phyloP scores from a whole-genome alignment of 2,329 filamentous ascomycete genomes.

The Sodiomyces alkalinus region DNA sequence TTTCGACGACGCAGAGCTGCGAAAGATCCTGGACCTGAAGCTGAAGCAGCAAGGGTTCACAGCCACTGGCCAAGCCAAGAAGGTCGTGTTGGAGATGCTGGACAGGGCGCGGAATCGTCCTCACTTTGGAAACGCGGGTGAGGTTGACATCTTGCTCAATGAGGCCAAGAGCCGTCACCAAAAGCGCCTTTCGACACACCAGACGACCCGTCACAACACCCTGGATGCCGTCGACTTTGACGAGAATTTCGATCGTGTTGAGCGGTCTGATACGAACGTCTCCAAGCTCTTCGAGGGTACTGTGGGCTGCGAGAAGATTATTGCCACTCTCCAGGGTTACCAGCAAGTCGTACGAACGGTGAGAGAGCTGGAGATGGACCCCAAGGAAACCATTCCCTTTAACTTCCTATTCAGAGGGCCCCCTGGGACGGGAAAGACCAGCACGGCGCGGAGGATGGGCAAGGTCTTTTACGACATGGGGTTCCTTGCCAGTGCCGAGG shows the following conservation, averaged over 20 bases:
- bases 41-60: slow-evolving; percentile 38
- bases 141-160: slow-evolving; percentile 48
- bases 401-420: slow-evolving; percentile 53
- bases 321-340: slow-evolving; percentile 37
- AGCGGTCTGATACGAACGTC: slow-evolving; percentile 31
- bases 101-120: slow-evolving; percentile 43
- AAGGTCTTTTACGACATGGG: slow-evolving; percentile 56
- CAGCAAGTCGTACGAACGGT: slow-evolving; percentile 35
- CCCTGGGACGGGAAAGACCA: slow-evolving; percentile 59
- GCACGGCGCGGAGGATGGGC: slow-evolving; percentile 58
- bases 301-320: slow-evolving; percentile 40
- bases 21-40: slow-evolving; percentile 46
- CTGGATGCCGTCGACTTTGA: slow-evolving; percentile 36
- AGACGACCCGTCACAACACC: slow-evolving; percentile 6
- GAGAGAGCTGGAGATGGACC: slow-evolving; percentile 35
- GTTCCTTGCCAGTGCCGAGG: slow-evolving; percentile 42
- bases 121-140: slow-evolving; percentile 59
- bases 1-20: slow-evolving; percentile 43
- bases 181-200: slow-evolving; percentile 1
- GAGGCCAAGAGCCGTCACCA: slow-evolving; percentile 24
- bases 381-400: slow-evolving; percentile 44
- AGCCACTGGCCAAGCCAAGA: slow-evolving; percentile 33
- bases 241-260: slow-evolving; percentile 38
- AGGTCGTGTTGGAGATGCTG: slow-evolving; percentile 44
- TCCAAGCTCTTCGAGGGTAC: slow-evolving; percentile 39